Conservation (phyloP, 2,329 filamentous ascomycete species). For the Fusarium beomiforme region DNA sequence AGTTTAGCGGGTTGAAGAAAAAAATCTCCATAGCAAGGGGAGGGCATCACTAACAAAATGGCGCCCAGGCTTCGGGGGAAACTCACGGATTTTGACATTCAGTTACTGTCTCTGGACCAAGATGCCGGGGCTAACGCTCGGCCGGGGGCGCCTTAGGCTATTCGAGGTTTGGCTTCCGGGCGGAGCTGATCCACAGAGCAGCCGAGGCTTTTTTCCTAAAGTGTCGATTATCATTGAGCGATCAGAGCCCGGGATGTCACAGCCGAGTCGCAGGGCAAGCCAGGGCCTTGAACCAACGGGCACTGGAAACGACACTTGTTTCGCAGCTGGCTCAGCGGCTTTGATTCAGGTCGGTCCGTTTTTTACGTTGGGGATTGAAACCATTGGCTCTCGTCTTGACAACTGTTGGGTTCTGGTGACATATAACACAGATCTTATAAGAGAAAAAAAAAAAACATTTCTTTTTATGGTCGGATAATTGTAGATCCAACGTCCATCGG, state of each 20-base stretch:
- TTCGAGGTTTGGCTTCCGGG: conserved; percentile 21
- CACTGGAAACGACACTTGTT: conserved; percentile 8
- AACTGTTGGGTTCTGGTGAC: not conserved
- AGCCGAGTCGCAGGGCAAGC: not conserved
- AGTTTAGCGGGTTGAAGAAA: not conserved
- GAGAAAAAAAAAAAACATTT: not conserved
- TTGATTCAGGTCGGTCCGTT: not conserved
- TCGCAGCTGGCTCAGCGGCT: not conserved
- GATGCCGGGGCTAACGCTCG: conserved; percentile 18
- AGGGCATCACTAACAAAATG: conserved; percentile 12
- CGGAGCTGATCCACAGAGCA: conserved; percentile 8
- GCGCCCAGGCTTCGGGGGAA: conserved; percentile 34
- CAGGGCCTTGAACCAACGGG: conserved; percentile 5
- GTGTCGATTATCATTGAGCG: conserved; percentile 23
- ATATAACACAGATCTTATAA: conserved; percentile 10
- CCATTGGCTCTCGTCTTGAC: conserved; percentile 18
- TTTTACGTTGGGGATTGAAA: conserved; percentile 1
- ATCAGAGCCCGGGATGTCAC: conserved; percentile 20
- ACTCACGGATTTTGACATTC: conserved; percentile 28
- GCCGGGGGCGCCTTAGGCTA: conserved; percentile 20
- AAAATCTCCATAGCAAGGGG: not conserved
- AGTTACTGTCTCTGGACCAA: conserved; percentile 30
- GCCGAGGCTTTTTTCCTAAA: conserved; percentile 5
- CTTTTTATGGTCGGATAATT: not conserved
- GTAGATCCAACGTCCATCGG: not conserved